These are phyloP conservation scores for Lagenidium giganteum DNA, from an alignment of 352 stramenopile species.

Conservation along the genomic window DNA sequence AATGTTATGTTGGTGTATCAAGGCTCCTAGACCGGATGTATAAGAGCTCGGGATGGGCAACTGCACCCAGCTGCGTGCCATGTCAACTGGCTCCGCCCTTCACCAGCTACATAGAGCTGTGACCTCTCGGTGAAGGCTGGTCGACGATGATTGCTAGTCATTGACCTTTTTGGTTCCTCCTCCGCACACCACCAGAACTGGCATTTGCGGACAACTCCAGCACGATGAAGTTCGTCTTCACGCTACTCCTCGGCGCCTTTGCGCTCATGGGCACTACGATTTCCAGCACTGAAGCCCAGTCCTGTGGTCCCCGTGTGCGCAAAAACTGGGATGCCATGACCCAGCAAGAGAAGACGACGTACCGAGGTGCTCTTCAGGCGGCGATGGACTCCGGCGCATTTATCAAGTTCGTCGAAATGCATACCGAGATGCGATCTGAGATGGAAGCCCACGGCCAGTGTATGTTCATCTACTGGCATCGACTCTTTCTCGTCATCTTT, in stretches of 20 bases:
- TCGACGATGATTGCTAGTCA: too few relatives aligned
- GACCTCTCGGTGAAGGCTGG: too few relatives aligned
- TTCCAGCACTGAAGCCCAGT: conserved; percentile 3
- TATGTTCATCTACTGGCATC: conserved; percentile 85
- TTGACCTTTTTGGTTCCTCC: too few relatives aligned
- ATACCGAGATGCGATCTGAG: conserved; percentile 23
- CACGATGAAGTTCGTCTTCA: conserved; percentile 9
- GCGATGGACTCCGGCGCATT: conserved; percentile 27
- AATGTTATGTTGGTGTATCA: too few relatives aligned
- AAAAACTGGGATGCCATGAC: conserved; percentile 27
- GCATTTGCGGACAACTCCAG: too few relatives aligned
- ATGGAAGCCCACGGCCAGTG: conserved; percentile 35
- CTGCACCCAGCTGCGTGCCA: too few relatives aligned
- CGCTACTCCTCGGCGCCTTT: conserved; percentile 4
- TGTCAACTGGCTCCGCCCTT: too few relatives aligned
- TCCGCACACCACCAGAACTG: too few relatives aligned
- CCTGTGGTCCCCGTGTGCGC: conserved; percentile 20
- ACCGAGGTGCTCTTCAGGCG: conserved; percentile 17
- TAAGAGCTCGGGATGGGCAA: too few relatives aligned
- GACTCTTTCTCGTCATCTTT: conserved; percentile 52
- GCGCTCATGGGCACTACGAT: neutral
- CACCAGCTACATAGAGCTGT: too few relatives aligned
- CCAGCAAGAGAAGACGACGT: conserved; percentile 22
- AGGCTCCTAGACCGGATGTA: too few relatives aligned
- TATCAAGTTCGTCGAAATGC: conserved; percentile 20